A percentile compares a stretch with the other conserved stretches of the same genome.
Conservation (phyloP, 2,329 filamentous ascomycete genomes). For the Fusarium nisikadoi region DNA sequence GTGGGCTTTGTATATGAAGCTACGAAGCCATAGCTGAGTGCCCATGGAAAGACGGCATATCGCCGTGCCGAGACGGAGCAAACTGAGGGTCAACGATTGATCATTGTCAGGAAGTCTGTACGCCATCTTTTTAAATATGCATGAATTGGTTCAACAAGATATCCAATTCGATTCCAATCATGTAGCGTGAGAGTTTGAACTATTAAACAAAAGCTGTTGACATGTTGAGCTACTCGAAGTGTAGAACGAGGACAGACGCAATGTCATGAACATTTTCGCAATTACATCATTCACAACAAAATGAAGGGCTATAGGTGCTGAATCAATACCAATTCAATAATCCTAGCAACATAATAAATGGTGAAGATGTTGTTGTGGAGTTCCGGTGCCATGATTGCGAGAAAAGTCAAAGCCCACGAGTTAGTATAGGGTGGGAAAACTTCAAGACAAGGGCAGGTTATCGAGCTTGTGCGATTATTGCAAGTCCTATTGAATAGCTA, state of each 20-base stretch:
- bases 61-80: background rate
- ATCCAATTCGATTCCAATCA: background rate
- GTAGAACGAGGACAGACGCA: too few relatives aligned
- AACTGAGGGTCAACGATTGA: background rate
- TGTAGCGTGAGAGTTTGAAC: too few relatives aligned
- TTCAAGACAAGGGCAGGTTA: background rate
- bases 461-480: background rate
- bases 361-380: background rate
- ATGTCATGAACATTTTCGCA: background rate
- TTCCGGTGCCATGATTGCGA: background rate
- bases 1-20: background rate
- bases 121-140: background rate
- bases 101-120: background rate
- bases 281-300: background rate
- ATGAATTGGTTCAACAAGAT: background rate
- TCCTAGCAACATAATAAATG: background rate
- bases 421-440: background rate
- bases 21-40: background rate
- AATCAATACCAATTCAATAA: fast-evolving
- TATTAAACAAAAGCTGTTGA: background rate
- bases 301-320: background rate
- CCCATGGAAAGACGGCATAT: background rate
- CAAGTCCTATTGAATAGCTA: background rate
- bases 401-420: background rate
- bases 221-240: background rate